Conservation (phyloP, 2,329 filamentous ascomycete genomes). For the Myriangium duriaei region DNA sequence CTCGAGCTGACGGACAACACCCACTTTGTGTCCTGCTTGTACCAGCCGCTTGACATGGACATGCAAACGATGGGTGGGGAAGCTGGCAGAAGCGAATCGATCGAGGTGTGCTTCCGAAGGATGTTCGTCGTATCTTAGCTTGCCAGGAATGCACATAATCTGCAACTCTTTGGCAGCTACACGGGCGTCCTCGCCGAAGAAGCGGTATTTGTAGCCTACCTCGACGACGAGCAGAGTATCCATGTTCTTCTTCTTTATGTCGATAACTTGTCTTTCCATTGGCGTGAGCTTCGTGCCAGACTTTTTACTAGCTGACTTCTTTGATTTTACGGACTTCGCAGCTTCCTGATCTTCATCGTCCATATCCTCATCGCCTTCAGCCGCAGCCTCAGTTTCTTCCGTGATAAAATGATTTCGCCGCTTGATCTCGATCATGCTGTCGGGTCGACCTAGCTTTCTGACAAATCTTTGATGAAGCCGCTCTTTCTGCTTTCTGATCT, state of each 20-base stretch:
- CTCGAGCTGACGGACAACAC: constrained; percentile 86
- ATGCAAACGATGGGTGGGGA: constrained; percentile 79
- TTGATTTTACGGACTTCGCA: constrained; percentile 33
- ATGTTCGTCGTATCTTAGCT: constrained; percentile 87
- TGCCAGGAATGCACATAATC: constrained; percentile 94
- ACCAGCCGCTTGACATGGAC: constrained; percentile 92
- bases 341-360: constrained; percentile 42
- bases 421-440: constrained; percentile 60
- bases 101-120: constrained; percentile 84
- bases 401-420: constrained; percentile 44
- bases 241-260: constrained; percentile 83
- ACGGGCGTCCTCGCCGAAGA: constrained; percentile 91
- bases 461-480: constrained; percentile 75
- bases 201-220: constrained; percentile 95
- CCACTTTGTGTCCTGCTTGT: constrained; percentile 86
- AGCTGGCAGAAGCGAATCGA: constrained; percentile 88
- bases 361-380: constrained; percentile 43
- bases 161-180: constrained; percentile 79
- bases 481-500: constrained; percentile 47
- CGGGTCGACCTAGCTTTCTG: constrained; percentile 75
- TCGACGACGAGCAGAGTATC: constrained; percentile 87
- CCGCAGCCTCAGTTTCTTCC: constrained; percentile 39
- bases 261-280: constrained; percentile 84
- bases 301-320: constrained; percentile 51
- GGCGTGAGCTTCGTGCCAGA: constrained; percentile 77